phyloP scores from a whole-genome alignment of 306 rosid genomes.

The Prunus armeniaca region DNA sequence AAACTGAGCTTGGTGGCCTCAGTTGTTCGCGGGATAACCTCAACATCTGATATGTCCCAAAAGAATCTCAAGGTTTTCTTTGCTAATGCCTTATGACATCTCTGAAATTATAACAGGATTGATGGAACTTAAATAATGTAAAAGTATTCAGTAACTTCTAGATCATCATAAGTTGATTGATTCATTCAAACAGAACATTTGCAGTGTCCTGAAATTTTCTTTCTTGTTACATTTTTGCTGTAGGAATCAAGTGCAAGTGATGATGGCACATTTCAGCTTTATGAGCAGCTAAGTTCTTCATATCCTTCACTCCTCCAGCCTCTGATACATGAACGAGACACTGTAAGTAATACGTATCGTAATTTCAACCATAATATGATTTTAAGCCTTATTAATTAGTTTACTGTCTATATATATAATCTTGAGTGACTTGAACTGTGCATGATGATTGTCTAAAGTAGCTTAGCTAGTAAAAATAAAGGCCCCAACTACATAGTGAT shows the following conservation, averaged over 20 bases:
- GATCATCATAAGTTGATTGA: neutral
- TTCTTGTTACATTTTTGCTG: neutral
- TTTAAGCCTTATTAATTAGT: neutral
- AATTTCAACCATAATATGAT: neutral
- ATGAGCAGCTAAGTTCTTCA: conserved; percentile 72
- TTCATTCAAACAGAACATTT: neutral
- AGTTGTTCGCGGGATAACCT: conserved; percentile 69
- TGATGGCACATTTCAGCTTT: conserved; percentile 59
- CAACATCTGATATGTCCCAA: conserved; percentile 46
- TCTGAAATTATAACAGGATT: neutral
- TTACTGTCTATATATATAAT: no score
- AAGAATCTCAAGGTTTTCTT: conserved; percentile 56
- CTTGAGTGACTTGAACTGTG: no score
- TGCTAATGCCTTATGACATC: neutral
- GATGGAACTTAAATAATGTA: neutral
- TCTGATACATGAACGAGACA: conserved; percentile 87
- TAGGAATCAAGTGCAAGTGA: conserved; percentile 58
- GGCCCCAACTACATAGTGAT: neutral
- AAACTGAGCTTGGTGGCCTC: conserved; percentile 62
- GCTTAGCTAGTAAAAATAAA: neutral
- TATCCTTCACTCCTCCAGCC: conserved; percentile 79
- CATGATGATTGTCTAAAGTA: no score
- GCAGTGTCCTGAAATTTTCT: neutral
- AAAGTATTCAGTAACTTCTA: neutral
- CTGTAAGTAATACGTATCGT: conserved; percentile 40